Conservation (phyloP, 495 filamentous ascomycete genomes). For the Aspergillus sclerotioniger region DNA sequence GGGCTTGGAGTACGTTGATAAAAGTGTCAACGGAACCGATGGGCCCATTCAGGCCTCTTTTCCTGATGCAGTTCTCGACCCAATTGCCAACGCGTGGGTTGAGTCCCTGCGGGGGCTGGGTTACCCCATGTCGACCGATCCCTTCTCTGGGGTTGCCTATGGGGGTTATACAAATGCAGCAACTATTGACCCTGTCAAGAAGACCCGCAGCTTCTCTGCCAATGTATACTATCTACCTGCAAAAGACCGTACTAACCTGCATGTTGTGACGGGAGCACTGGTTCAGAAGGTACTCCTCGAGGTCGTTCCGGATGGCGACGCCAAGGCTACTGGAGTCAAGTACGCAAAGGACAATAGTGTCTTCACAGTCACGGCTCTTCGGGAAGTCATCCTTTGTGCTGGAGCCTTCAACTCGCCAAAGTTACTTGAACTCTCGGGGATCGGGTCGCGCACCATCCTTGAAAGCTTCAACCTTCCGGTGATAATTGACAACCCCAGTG, state of each 20-base stretch:
- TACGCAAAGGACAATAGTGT: slow-evolving; percentile 21
- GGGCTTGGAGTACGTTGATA: slow-evolving; percentile 17
- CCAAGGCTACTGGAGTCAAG: neutral
- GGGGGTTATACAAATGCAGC: slow-evolving; percentile 21
- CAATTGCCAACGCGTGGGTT: slow-evolving; percentile 25
- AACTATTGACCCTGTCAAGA: slow-evolving; percentile 17
- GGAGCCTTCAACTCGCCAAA: slow-evolving; percentile 55
- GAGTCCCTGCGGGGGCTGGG: slow-evolving; percentile 21
- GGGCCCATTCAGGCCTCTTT: slow-evolving; percentile 30
- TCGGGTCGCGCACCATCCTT: slow-evolving; percentile 43
- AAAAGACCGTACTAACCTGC: neutral
- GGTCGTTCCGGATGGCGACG: neutral
- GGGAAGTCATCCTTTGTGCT: slow-evolving; percentile 54
- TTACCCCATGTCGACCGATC: slow-evolving; percentile 22
- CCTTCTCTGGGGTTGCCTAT: slow-evolving; percentile 13
- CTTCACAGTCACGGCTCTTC: slow-evolving; percentile 39
- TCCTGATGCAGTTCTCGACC: slow-evolving; percentile 21
- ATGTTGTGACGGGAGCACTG: neutral
- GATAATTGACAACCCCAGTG: slow-evolving; percentile 44
- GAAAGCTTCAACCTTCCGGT: slow-evolving; percentile 39
- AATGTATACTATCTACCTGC: neutral
- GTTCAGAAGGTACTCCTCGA: neutral
- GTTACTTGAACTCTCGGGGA: slow-evolving; percentile 54
- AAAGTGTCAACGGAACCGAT: slow-evolving; percentile 16
- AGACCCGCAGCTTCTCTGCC: neutral